These are phyloP conservation scores for Podospora sp. DNA, from an alignment of 495 filamentous ascomycete species.

Conservation along the genomic window DNA sequence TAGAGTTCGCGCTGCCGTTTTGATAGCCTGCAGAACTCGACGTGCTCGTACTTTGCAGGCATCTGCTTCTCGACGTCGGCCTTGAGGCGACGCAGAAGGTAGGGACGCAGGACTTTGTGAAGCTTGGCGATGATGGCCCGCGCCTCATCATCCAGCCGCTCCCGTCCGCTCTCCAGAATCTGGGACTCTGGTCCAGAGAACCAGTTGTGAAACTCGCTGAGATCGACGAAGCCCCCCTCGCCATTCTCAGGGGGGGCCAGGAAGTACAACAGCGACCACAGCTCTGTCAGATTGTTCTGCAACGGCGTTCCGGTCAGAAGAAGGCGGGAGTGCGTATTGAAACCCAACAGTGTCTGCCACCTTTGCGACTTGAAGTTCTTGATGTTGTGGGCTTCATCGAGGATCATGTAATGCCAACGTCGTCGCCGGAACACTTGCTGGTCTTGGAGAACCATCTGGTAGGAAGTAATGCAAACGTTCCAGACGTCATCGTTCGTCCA, in stretches of 20 bases:
- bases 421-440: slow-evolving; percentile 88
- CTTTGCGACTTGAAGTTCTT: slow-evolving; percentile 98
- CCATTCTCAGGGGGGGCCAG: slow-evolving; percentile 87
- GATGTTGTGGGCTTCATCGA: slow-evolving; percentile 99
- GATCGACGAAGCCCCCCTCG: slow-evolving; percentile 82
- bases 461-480: slow-evolving; percentile 97
- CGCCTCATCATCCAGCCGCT: slow-evolving; percentile 90
- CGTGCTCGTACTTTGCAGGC: slow-evolving; percentile 96
- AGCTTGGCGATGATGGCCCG: slow-evolving; percentile 86
- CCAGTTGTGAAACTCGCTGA: slow-evolving; percentile 91
- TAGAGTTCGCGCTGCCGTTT: slow-evolving; percentile 95
- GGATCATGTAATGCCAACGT: slow-evolving; percentile 97
- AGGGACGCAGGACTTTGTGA: slow-evolving; percentile 89
- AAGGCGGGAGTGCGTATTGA: slow-evolving; percentile 83
- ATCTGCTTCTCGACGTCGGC: slow-evolving; percentile 99
- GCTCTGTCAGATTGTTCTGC: slow-evolving; percentile 94
- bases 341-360: slow-evolving; percentile 92
- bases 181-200: slow-evolving; percentile 91
- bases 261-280: slow-evolving; percentile 98
- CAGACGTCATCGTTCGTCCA: slow-evolving; percentile 89
- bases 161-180: slow-evolving; percentile 90
- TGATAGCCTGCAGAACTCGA: slow-evolving; percentile 91
- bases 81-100: slow-evolving; percentile 89
- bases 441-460: slow-evolving; percentile 93
- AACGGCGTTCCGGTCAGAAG: slow-evolving; percentile 93